phyloP scores from a whole-genome alignment of 2,329 filamentous ascomycete species.

The Colletotrichum tropicale region DNA sequence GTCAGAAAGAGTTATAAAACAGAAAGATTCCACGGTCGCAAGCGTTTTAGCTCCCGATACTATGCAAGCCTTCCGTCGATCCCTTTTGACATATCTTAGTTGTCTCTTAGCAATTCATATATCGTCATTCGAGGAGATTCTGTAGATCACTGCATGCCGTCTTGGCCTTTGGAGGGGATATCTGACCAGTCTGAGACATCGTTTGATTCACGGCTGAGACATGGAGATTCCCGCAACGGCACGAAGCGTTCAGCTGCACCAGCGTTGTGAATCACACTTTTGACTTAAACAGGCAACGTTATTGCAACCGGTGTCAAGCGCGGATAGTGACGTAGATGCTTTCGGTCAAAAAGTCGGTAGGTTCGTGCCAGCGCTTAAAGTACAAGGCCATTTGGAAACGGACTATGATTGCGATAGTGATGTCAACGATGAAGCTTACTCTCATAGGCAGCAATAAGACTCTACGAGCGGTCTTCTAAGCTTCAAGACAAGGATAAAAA shows the following conservation, averaged over 20 bases:
- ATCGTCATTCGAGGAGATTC: not conserved
- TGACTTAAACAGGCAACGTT: not conserved
- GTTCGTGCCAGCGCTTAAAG: fast-evolving
- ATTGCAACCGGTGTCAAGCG: not conserved
- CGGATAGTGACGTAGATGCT: not conserved
- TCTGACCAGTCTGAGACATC: not conserved
- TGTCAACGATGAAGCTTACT: fast-evolving
- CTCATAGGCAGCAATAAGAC: not conserved
- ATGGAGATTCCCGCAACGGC: not conserved
- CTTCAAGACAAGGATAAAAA: not conserved
- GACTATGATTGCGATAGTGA: not conserved
- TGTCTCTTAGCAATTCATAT: not conserved
- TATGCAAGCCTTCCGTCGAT: not conserved
- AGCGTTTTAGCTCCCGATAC: not conserved
- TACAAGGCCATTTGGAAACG: not conserved
- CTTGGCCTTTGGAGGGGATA: not conserved
- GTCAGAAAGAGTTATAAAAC: not conserved
- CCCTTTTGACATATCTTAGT: not conserved
- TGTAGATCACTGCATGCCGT: not conserved
- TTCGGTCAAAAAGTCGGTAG: not conserved
- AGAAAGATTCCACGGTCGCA: not conserved
- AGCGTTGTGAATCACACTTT: not conserved
- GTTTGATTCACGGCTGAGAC: not conserved
- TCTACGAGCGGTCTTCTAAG: not conserved
- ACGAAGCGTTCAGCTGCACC: not conserved